Percentiles rank a stretch among this genome's conserved stretches.
These are phyloP conservation scores for Lecanosticta acicola DNA, from an alignment of 2,329 filamentous ascomycete genomes.

Conservation along the genomic window DNA sequence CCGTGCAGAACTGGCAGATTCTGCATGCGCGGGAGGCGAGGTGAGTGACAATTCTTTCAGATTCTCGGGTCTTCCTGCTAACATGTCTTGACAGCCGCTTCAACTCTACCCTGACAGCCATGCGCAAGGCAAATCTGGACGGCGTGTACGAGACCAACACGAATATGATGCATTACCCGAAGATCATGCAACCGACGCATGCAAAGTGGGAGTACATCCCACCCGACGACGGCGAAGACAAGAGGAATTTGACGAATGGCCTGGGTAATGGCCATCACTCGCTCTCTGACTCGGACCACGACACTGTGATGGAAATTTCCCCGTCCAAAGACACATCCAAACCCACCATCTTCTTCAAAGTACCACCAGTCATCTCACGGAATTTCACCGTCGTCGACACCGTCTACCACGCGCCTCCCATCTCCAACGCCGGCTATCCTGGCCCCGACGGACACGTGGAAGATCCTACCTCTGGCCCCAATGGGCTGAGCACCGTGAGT, in stretches of 20 bases:
- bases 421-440: slow-evolving; percentile 54
- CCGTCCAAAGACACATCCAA: slow-evolving; percentile 6
- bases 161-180: slow-evolving; percentile 82
- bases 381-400: slow-evolving; percentile 61
- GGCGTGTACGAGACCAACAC: slow-evolving; percentile 94
- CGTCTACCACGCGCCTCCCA: slow-evolving; percentile 52
- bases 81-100: slow-evolving; percentile 59
- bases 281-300: slow-evolving; percentile 19
- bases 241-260: slow-evolving; percentile 25
- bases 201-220: slow-evolving; percentile 72
- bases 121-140: slow-evolving; percentile 62
- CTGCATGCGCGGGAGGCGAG: slow-evolving; percentile 89
- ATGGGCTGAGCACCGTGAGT: slow-evolving; percentile 58
- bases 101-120: slow-evolving; percentile 66
- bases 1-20: slow-evolving; percentile 91
- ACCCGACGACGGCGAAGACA: slow-evolving; percentile 6
- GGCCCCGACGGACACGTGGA: slow-evolving; percentile 50
- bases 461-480: slow-evolving; percentile 41
- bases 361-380: slow-evolving; percentile 54
- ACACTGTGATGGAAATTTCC: slow-evolving; percentile 15
- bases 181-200: slow-evolving; percentile 82
- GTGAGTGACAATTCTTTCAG: slow-evolving; percentile 46
- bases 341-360: slow-evolving; percentile 45
- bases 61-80: slow-evolving; percentile 1
- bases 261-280: slow-evolving; percentile 19